Base-by-base conservation (phyloP, 2,329 filamentous ascomycete genomes). In the Nigrospora oryzae region DNA sequence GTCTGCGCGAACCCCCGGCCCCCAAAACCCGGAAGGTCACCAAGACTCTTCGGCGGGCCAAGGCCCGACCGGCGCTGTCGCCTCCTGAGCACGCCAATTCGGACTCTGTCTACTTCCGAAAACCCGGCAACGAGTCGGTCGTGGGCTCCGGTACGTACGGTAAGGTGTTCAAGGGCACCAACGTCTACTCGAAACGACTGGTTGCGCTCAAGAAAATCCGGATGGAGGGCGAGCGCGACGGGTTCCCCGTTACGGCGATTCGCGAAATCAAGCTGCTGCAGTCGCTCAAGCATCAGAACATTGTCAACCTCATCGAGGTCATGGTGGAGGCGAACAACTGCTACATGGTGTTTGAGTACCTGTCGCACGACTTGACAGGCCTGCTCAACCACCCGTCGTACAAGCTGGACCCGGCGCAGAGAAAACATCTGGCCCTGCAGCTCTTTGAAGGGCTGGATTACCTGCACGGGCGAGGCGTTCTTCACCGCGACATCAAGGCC, bases 301-400 rank as follows among this genome's bases (percentile, higher is more conserved):
- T 95, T 42, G 88, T 95, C 46, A 81, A 83, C 36, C 69, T 95
- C 15, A 81, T 86, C 52, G 89, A 95, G 66, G 88, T 94, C 53
- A 98, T 98, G 93, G 93, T 98, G 2, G 93, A 98, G 67, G 87
- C 85, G 60, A 97, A 97, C 54, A 90, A 97, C 65, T 98, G 93
- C 63, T 98, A 95, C 66, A 98, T 98, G 93, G 93, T 98, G 3
- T 98, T 98, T 53, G 93, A 98, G 63, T 98, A 98, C 60, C 75
- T 97, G 31, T 91, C 93, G 2, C 93, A 98, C 62, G 93, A 98
- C 63, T 71, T 98, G 49, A 98, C 93, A 3, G 93, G 93, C 13
- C 73, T 98, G 31, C 79, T 98, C 49, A 97, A 97, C 57, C 93
- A 98, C 58, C 93, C 93, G 0, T 85, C 84, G 0, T 98, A 95